Evolutionary conservation across 257 asterid species (phyloP), one percentile per base, ranked within the genome.

Genomic region (Leonotis leonurus): DNA sequence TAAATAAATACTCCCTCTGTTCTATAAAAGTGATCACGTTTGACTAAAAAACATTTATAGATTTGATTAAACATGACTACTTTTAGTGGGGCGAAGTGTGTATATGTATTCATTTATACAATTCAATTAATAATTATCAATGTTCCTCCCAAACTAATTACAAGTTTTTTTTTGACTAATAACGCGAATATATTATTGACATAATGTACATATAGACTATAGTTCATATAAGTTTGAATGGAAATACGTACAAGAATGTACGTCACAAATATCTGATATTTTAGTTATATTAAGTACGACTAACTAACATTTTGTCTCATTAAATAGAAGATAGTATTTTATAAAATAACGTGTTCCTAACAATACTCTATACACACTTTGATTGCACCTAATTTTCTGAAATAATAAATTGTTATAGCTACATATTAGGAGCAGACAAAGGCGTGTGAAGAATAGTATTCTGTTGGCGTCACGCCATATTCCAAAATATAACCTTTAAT

Each of bases 381-480:
- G 48, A 6, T 13, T 20, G 29, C 44, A 51, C 55, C 52, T 52
- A 65, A 65, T 52, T 58, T 46, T 48, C 21, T 46, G 8, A 48
- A 57, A 22, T 45, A 67, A 29, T 8, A 4, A 56, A 56, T 24
- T 1, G 8, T 30, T 3, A 3, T 30, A 30, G n/a, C n/a, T 39
- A 4, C 3, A 32, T 22, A 65, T 48, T 24, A 33, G 21, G 53
- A 67, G 53, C 43, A 67, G 35, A 58, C 67, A 57, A 13, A 66
- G 57, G 32, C 64, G 36, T 33, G 6, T 21, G 39, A 20, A 50
- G 25, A 18, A 48, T 12, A 49, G 4, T 67, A 46, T 21, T n/a
- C 12, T 4, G 37, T 43, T 41, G 9, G 44, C 41, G 46, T 18
- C 26, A 56, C 36, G 64, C 59, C 27, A 53, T 52, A 5, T n/a